Conservation (phyloP, 2,329 filamentous ascomycete species). For the Coniochaeta sp. region DNA sequence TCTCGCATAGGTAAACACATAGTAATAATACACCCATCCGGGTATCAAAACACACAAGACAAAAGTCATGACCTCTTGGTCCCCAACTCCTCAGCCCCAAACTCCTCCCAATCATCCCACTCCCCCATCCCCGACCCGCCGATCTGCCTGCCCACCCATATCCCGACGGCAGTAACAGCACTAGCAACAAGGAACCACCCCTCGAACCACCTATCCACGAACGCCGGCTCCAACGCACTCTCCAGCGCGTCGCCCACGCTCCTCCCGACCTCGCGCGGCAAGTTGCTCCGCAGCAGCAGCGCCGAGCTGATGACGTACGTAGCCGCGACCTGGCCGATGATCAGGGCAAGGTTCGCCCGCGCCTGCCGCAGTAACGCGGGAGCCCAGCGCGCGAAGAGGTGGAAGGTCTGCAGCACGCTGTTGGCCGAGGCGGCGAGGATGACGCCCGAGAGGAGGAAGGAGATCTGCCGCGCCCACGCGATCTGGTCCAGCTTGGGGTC, state of each 20-base stretch:
- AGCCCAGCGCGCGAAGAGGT: constrained; percentile 69
- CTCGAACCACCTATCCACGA: constrained; percentile 82
- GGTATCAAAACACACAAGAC: not conserved
- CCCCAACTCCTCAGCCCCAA: constrained; percentile 62
- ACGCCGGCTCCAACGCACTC: constrained; percentile 64
- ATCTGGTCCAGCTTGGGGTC: constrained; percentile 75
- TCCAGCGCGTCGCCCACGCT: constrained; percentile 73
- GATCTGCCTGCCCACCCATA: constrained; percentile 64
- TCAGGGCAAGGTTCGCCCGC: constrained; percentile 70
- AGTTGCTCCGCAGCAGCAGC: constrained; percentile 68
- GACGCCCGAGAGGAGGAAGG: constrained; percentile 73
- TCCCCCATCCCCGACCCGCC: constrained; percentile 28
- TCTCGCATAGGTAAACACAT: not conserved
- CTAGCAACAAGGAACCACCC: constrained; percentile 73
- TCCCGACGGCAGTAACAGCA: constrained; percentile 58
- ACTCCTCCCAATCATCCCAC: constrained; percentile 54
- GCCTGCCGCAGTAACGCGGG: constrained; percentile 66
- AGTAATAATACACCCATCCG: not conserved
- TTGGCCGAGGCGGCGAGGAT: constrained; percentile 78
- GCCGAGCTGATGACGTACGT: constrained; percentile 81
- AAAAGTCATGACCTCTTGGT: constrained; percentile 53
- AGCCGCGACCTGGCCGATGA: constrained; percentile 73
- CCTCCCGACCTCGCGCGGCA: constrained; percentile 69
- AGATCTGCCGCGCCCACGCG: constrained; percentile 79
- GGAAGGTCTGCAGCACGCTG: constrained; percentile 77